Percentiles rank a stretch among this genome's conserved stretches.
These are phyloP conservation scores for Paramecium caudatum DNA, from an alignment of 73 alveolate genomes.

Conservation along the genomic window DNA sequence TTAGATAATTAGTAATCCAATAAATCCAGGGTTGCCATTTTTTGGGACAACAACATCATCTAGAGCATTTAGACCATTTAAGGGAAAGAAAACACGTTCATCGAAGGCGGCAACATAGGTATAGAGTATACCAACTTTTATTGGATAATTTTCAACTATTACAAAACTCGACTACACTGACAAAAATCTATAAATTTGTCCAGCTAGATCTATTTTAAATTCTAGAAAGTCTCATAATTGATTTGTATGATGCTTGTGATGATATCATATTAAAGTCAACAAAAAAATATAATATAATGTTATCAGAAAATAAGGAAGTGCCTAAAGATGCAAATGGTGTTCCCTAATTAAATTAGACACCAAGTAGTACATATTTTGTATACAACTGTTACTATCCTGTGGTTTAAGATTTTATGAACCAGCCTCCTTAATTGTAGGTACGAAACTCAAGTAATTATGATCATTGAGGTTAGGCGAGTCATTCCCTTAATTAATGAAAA, in stretches of 20 bases:
- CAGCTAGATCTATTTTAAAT: constrained; percentile 41
- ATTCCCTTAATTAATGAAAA: constrained; percentile 14
- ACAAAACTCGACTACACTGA: background rate
- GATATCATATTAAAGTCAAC: too few species aligned
- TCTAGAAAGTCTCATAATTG: background rate
- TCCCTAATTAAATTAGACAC: constrained; percentile 36
- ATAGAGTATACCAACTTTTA: constrained; percentile 10
- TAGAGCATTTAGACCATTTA: constrained; percentile 50
- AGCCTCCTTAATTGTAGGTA: constrained; percentile 41
- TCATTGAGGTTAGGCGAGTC: constrained; percentile 4
- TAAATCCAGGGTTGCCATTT: constrained; percentile 53
- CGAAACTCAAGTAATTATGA: constrained; percentile 40
- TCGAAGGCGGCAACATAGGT: background rate
- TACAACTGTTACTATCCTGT: constrained; percentile 51
- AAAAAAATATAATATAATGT: too few species aligned
- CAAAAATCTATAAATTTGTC: constrained; percentile 9
- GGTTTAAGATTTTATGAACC: background rate
- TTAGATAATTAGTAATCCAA: constrained; percentile 2
- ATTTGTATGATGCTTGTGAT: too few species aligned
- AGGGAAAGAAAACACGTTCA: constrained; percentile 9
- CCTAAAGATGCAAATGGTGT: background rate
- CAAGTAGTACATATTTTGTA: constrained; percentile 57
- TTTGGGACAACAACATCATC: constrained; percentile 37
- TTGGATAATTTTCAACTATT: constrained; percentile 59
- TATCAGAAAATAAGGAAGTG: constrained; percentile 42